Conservation (phyloP, 2,329 filamentous ascomycete genomes). For the Huntiella decipiens region DNA sequence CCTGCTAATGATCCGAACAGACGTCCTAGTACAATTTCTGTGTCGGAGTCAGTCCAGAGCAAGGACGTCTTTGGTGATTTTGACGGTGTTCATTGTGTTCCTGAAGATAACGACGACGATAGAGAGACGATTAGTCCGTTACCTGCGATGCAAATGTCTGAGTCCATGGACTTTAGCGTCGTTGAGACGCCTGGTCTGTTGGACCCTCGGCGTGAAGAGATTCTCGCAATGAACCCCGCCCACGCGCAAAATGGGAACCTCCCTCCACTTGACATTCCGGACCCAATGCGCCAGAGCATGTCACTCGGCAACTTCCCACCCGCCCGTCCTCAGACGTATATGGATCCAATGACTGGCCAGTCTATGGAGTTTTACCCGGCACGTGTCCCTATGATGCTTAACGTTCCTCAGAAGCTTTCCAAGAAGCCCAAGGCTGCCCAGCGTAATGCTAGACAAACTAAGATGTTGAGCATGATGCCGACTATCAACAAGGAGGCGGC, state of each 20-base stretch:
- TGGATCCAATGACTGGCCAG: conserved; percentile 47
- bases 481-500: conserved; percentile 10
- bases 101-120: conserved; percentile 20
- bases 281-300: conserved; percentile 6
- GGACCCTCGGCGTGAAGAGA: not conserved
- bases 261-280: not conserved
- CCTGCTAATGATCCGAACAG: not conserved
- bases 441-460: conserved; percentile 52
- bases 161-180: conserved; percentile 2
- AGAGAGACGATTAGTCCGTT: not conserved
- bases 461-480: conserved; percentile 46
- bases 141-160: conserved; percentile 4
- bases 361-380: conserved; percentile 91
- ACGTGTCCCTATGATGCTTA: conserved; percentile 82
- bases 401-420: conserved; percentile 73
- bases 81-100: conserved; percentile 58
- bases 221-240: not conserved
- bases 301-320: conserved; percentile 11
- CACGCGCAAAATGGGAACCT: not conserved
- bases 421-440: conserved; percentile 45
- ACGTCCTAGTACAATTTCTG: conserved; percentile 2
- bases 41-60: conserved; percentile 43
- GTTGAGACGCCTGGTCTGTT: not conserved
- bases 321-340: conserved; percentile 34
- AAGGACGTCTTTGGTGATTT: conserved; percentile 58